Evolutionary conservation across 768 basidiomycete species (phyloP), one percentile per base, ranked within the genome.

Genomic region (Phaeotremella skinneri): DNA sequence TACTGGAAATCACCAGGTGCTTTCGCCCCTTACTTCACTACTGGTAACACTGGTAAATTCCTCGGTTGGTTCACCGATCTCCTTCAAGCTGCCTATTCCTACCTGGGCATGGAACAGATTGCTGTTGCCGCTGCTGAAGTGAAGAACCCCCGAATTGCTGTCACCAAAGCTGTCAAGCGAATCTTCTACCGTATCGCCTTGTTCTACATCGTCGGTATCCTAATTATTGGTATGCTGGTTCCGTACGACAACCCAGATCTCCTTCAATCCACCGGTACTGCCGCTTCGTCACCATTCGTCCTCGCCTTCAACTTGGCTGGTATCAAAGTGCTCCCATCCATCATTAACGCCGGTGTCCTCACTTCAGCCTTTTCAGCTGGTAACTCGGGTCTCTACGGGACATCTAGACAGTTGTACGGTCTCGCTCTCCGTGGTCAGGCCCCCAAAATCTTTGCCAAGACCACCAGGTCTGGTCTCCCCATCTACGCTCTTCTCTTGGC

Each of bases 381-480:
- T n/a, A 67, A 64, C 42, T 57, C 61, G n/a, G 60, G 45, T 37
- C 41, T 67, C n/a, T 62, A 67, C 32, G 55, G 49, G 7, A 53
- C 57, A 0, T 62, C 66, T 1, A 27, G 68, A 48, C 52, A 52
- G 29, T 39, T 70, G 14, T 62, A 62, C 50, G 68, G 60, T 23
- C 45, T 71, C 4, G 49, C 62, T 2, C 55, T 82, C 13, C 80
- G 84, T 39, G 88, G 89, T 1, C 90, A 91, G 72, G 91, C 92
- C 0, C 93, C 92, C 0, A 83, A 76, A 50, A 76, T 93, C 54
- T 92, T 96, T 79, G 69, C 82, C 26, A 83, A 75, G 67, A 88
- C 88, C 0, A 82, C 85, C 27, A 82, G 81, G 58, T 81, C 79
- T n/a, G 93, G 93, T 49, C 81, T 97, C 23, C 93, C 93, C 1